Conservation (phyloP, 2,329 filamentous ascomycete genomes). For the Verticillium alfalfae region DNA sequence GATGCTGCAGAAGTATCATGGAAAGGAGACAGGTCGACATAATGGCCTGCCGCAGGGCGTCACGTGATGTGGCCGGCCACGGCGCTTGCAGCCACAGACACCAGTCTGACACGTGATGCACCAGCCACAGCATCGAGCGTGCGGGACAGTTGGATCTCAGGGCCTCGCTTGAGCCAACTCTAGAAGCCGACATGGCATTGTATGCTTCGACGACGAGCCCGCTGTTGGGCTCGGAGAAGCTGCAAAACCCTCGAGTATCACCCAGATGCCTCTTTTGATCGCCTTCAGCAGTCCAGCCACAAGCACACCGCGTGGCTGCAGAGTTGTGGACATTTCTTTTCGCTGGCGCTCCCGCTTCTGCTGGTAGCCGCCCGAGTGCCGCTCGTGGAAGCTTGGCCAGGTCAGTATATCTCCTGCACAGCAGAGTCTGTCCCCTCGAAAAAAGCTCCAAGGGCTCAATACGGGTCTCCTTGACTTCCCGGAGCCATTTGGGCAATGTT, state of each 20-base stretch:
- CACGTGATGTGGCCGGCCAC: no score
- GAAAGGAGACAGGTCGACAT: no score
- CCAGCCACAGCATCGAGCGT: neutral
- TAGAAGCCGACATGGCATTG: neutral
- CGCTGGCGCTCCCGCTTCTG: constrained; percentile 1
- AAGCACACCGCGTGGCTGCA: neutral
- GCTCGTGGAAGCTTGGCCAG: constrained; percentile 8
- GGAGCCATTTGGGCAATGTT: neutral
- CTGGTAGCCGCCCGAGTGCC: constrained; percentile 9
- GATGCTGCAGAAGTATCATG: no score
- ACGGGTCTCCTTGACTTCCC: neutral
- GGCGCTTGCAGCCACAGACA: neutral
- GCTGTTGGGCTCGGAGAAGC: neutral
- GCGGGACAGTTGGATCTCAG: neutral
- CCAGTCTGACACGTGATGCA: neutral
- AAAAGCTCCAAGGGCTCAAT: constrained; percentile 1
- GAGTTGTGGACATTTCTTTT: neutral
- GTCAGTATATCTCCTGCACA: constrained; percentile 5
- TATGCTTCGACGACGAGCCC: neutral
- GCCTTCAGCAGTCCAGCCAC: neutral
- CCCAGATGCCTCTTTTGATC: neutral
- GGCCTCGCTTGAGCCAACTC: neutral
- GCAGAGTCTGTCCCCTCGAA: neutral
- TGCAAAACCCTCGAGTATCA: neutral
- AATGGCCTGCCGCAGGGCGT: no score